phyloP scores from a whole-genome alignment of 352 stramenopile species.

The Phytophthora idaei region DNA sequence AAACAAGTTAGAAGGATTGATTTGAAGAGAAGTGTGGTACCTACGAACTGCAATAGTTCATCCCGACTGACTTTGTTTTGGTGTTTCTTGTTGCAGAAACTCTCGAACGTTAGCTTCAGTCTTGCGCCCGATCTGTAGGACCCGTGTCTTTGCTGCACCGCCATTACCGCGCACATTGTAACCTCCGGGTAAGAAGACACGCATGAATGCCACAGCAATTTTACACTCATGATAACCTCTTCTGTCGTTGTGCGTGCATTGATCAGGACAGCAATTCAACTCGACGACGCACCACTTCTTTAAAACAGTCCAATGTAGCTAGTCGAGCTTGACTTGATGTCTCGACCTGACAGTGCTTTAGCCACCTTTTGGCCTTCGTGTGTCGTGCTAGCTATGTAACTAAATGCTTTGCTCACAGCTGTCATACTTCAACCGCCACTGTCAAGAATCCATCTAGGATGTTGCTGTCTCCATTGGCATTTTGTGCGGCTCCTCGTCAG shows the following conservation, averaged over 20 bases:
- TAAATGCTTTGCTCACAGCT: slow-evolving; percentile 16
- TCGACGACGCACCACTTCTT: neutral
- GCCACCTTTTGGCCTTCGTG: slow-evolving; percentile 14
- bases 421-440: slow-evolving; percentile 7
- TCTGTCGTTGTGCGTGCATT: neutral
- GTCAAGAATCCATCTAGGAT: slow-evolving; percentile 16
- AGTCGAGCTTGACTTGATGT: neutral
- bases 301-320: neutral
- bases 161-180: neutral
- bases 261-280: neutral
- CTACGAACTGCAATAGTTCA: neutral
- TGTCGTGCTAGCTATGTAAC: slow-evolving; percentile 23
- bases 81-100: neutral
- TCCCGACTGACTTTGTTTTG: neutral
- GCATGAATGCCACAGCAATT: neutral
- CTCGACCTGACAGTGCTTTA: neutral
- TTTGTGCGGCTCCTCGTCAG: slow-evolving; percentile 7
- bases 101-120: neutral
- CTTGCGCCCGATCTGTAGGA: neutral
- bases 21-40: too few relatives aligned
- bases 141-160: neutral
- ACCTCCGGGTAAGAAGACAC: neutral
- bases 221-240: neutral
- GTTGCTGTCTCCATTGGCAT: slow-evolving; percentile 7
- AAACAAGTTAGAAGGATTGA: too few relatives aligned